Conservation (phyloP, 768 basidiomycete genomes). For the Chlorophyllum brunneum region DNA sequence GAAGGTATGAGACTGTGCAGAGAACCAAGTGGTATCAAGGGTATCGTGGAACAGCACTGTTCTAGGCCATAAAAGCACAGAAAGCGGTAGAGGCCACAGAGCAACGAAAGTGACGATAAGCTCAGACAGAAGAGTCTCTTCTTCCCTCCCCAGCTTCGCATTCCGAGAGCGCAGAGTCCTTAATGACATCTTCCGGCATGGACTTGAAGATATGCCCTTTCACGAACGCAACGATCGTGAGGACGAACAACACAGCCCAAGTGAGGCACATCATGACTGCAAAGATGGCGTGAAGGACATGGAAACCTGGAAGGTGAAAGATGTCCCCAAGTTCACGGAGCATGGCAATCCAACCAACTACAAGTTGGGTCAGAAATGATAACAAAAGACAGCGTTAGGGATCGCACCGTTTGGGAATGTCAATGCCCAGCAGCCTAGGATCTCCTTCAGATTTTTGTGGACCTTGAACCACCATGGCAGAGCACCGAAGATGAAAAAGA, state of each 20-base stretch:
- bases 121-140: neutral
- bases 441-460: constrained; percentile 41
- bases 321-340: constrained; percentile 37
- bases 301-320: constrained; percentile 35
- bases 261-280: constrained; percentile 33
- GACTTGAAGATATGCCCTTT: constrained; percentile 42
- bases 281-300: constrained; percentile 36
- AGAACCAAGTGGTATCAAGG: too few relatives aligned
- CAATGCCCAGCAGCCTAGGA: constrained; percentile 46
- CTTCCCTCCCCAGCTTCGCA: neutral
- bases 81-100: neutral
- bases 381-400: neutral
- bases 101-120: neutral
- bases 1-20: too few relatives aligned
- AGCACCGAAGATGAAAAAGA: constrained; percentile 41
- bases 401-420: constrained; percentile 41
- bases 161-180: constrained; percentile 24
- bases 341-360: constrained; percentile 43
- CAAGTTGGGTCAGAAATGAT: neutral
- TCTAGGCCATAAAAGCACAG: too few relatives aligned
- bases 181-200: constrained; percentile 37
- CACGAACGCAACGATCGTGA: constrained; percentile 38
- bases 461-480: constrained; percentile 48
- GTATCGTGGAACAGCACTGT: too few relatives aligned
- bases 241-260: constrained; percentile 37